Evolutionary conservation across 345 rosid genomes (phyloP).

Genomic region (Microcos paniculata): DNA sequence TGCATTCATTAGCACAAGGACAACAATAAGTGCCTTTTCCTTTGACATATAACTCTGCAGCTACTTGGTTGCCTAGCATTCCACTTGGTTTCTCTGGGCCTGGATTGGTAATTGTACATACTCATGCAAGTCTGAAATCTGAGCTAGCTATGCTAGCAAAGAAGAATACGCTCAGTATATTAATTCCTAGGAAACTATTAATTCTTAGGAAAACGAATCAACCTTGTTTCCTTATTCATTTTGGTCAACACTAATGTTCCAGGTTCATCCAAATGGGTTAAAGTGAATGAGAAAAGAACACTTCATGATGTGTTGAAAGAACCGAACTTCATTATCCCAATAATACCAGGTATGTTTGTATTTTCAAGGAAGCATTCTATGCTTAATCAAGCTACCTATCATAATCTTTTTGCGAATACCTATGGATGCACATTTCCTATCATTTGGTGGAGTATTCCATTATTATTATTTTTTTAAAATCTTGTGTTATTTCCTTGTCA

Average conservation of each 20-base stretch:
- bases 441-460: background rate
- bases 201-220: background rate
- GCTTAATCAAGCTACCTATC: background rate
- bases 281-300: constrained; percentile 64
- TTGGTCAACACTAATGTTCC: background rate
- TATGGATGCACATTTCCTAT: background rate
- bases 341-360: constrained; percentile 66
- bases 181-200: too few species aligned
- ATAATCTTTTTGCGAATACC: background rate
- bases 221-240: background rate
- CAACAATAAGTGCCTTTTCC: background rate
- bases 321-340: constrained; percentile 54
- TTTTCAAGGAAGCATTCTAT: background rate
- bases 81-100: background rate
- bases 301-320: constrained; percentile 70
- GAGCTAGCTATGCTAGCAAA: background rate
- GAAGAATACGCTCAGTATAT: background rate
- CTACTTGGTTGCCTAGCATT: background rate
- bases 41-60: background rate
- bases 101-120: background rate
- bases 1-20: background rate
- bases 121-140: background rate
- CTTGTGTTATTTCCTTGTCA: constrained; percentile 14
- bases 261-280: constrained; percentile 56
- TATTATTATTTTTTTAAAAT: background rate